Percentiles rank a stretch among this genome's conserved stretches.
Evolutionary conservation across 2,329 filamentous ascomycete species (phyloP).

Genomic region (Zymoseptoria crescenta): DNA sequence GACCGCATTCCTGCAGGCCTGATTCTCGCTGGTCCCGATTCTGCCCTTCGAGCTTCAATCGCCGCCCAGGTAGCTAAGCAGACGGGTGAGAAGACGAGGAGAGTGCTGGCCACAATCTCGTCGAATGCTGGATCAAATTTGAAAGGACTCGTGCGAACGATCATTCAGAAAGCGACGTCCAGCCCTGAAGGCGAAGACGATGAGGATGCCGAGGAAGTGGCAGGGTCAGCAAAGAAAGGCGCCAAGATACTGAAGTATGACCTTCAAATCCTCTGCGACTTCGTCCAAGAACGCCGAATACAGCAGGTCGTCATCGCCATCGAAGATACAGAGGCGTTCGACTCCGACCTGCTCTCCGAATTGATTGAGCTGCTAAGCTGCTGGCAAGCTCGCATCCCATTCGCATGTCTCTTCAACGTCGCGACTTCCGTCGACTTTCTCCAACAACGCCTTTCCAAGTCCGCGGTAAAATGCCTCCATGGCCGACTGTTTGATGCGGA

Average conservation of each 20-base stretch:
- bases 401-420: slow-evolving; percentile 69
- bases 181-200: slow-evolving; percentile 38
- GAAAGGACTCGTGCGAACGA: slow-evolving; percentile 63
- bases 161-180: slow-evolving; percentile 59
- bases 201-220: slow-evolving; percentile 46
- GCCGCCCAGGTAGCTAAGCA: slow-evolving; percentile 56
- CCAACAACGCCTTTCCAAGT: slow-evolving; percentile 63
- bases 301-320: slow-evolving; percentile 63
- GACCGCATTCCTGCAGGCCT: slow-evolving; percentile 31
- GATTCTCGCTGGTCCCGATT: slow-evolving; percentile 69
- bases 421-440: slow-evolving; percentile 76
- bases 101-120: slow-evolving; percentile 57
- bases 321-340: slow-evolving; percentile 77
- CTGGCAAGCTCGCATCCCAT: slow-evolving; percentile 69
- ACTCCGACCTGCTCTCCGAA: slow-evolving; percentile 63
- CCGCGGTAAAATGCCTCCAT: slow-evolving; percentile 57
- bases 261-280: slow-evolving; percentile 60
- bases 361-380: slow-evolving; percentile 59
- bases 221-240: slow-evolving; percentile 15
- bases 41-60: slow-evolving; percentile 66
- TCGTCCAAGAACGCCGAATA: slow-evolving; percentile 46
- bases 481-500: slow-evolving; percentile 74
- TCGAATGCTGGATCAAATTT: slow-evolving; percentile 66
- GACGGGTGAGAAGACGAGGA: slow-evolving; percentile 36
- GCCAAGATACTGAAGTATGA: slow-evolving; percentile 68